Evolutionary conservation across 202 grass and related monocot species (phyloP).

Genomic region (Saccharum hybrid): DNA sequence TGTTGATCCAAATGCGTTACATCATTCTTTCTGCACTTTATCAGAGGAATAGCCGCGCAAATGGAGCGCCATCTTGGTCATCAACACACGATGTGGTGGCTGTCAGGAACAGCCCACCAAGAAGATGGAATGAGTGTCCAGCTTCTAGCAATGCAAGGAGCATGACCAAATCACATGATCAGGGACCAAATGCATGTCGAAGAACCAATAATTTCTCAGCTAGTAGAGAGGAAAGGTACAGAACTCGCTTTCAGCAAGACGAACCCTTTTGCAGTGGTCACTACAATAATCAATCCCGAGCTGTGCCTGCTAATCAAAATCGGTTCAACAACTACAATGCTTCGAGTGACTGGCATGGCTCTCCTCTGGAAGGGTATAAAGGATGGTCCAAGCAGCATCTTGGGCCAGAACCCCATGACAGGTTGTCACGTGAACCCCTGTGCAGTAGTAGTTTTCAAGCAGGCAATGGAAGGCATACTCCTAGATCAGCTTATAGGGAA

Average conservation of each 20-base stretch:
- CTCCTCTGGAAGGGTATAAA: constrained; percentile 31
- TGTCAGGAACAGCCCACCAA: constrained; percentile 36
- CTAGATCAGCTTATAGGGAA: constrained; percentile 42
- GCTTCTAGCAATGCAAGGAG: constrained; percentile 37
- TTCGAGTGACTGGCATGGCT: constrained; percentile 11
- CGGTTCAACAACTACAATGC: neutral
- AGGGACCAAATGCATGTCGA: constrained; percentile 25
- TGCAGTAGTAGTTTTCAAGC: constrained; percentile 36
- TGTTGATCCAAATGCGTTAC: constrained; percentile 35
- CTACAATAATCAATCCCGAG: constrained; percentile 30
- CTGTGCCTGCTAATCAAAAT: constrained; percentile 42
- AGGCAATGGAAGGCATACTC: constrained; percentile 37
- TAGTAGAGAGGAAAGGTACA: constrained; percentile 44
- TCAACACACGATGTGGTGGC: constrained; percentile 8
- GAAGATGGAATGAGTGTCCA: constrained; percentile 39
- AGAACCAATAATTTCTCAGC: constrained; percentile 30
- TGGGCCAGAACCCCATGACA: neutral
- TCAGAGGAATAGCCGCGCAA: constrained; percentile 42
- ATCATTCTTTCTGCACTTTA: constrained; percentile 39
- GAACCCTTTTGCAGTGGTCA: constrained; percentile 25
- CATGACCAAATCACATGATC: constrained; percentile 20
- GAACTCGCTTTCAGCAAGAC: constrained; percentile 29
- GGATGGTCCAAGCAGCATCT: constrained; percentile 37
- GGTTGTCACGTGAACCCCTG: constrained; percentile 26
- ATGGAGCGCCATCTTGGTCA: constrained; percentile 36